Conservation (phyloP, 805 yeast species). For the Saccharomyces kudriavzevii region DNA sequence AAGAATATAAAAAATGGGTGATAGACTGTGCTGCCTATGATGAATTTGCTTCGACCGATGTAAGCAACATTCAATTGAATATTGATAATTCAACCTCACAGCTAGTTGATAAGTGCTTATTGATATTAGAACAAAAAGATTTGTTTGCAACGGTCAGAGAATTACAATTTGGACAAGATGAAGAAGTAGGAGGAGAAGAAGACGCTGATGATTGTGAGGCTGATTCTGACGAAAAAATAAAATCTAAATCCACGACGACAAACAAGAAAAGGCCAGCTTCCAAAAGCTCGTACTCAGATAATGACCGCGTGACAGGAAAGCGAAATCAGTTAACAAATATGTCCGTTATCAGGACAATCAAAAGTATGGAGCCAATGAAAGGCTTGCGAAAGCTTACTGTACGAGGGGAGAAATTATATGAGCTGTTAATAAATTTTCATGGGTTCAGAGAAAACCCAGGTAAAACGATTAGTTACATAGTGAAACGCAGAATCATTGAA, state of each 20-base stretch:
- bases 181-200: constrained; percentile 4
- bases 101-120: constrained; percentile 4
- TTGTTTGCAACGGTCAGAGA: constrained; percentile 7
- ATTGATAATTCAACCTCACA: constrained; percentile 10
- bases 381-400: constrained; percentile 13
- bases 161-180: constrained; percentile 10
- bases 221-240: background rate
- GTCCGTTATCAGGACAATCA: constrained; percentile 7
- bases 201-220: background rate
- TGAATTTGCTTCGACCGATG: constrained; percentile 3
- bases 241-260: background rate
- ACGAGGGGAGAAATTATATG: constrained; percentile 17
- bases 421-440: constrained; percentile 22
- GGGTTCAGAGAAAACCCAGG: constrained; percentile 28
- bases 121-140: constrained; percentile 7
- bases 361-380: constrained; percentile 17
- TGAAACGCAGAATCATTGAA: constrained; percentile 14
- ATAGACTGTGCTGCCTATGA: constrained; percentile 6
- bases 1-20: constrained; percentile 21
- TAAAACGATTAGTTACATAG: constrained; percentile 18
- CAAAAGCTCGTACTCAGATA: background rate
- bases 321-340: constrained; percentile 5
- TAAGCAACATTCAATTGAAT: constrained; percentile 11
- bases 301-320: background rate
- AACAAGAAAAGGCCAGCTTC: background rate